phyloP scores from a whole-genome alignment of 1,284 basidiomycete genomes.

The Ustilago loliicola region DNA sequence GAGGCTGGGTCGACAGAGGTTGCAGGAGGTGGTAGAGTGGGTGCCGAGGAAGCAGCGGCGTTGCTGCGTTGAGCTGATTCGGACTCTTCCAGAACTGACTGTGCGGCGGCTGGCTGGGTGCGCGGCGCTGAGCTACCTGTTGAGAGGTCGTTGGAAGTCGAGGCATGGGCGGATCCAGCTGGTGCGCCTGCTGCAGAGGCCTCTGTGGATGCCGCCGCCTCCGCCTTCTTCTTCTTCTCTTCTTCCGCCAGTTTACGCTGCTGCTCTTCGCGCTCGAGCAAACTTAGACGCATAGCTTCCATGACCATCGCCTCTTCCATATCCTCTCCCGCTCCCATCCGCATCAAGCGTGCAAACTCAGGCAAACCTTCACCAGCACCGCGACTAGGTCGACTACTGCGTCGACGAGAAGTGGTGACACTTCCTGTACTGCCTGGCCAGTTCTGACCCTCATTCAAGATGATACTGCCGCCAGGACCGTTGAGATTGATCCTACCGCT shows the following conservation, averaged over 20 bases:
- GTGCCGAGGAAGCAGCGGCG: not conserved
- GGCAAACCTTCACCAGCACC: conserved; percentile 32
- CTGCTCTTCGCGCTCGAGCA: conserved; percentile 83
- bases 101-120: conserved; percentile 13
- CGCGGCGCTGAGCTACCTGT: not conserved
- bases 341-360: conserved; percentile 87
- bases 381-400: conserved; percentile 47
- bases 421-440: conserved; percentile 38
- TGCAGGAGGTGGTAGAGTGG: conserved; percentile 10
- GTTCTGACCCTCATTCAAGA: conserved; percentile 60
- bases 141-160: conserved; percentile 14
- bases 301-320: conserved; percentile 97
- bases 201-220: conserved; percentile 10
- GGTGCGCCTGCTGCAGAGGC: conserved; percentile 5
- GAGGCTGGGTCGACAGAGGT: conserved; percentile 28
- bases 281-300: conserved; percentile 96
- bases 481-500: conserved; percentile 55
- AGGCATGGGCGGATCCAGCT: conserved; percentile 17
- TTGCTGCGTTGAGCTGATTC: conserved; percentile 17
- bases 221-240: conserved; percentile 46
- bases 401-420: conserved; percentile 37
- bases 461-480: conserved; percentile 69
- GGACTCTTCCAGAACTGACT: conserved; percentile 44
- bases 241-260: conserved; percentile 69
- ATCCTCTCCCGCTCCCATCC: conserved; percentile 83